Base-by-base conservation (phyloP, 306 rosid genomes). In the Argentina anserina region DNA sequence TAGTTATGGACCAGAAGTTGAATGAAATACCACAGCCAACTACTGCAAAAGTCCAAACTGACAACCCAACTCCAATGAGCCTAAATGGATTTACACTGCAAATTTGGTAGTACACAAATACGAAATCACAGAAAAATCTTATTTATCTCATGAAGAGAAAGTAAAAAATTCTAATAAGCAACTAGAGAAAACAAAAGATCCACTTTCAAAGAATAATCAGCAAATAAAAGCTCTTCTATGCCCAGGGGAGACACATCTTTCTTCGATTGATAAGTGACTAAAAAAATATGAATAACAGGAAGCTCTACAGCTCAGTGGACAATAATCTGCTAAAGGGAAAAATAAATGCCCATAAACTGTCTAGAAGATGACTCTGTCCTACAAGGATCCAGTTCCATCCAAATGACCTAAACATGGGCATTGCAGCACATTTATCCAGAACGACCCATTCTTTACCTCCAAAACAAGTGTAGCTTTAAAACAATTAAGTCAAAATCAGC, bases 71-170 rank as follows among this genome's bases (percentile, higher is more conserved):
- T 66, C 96, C 97, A 74, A 93, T 86, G 60, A 90, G 97, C 49
- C 93, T 84, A 83, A 93, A 90, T 20, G 96, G 97, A 83, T 87
- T 90, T 66, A 84, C 75, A 72, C 96, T 90, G 90, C 85, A 88
- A 81, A 76, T 62, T 72, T 37, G 23, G 56, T 17, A 72, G 28
- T 3, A 39, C 59, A 59, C 7, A 40, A 3, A 20, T 46, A 23
- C 83, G 79, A 41, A n/a, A 60, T 47, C 67, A 34, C 62, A 37
- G 52, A 17, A 11, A 66, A 50, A 65, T 29, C 15, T 43, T 12
- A 12, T 39, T 36, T 23, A n/a, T 13, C 1, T 28, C 28, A n/a
- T 28, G 39, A 59, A 7, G 21, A 59, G 11, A 28, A 59, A 31
- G 40, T 29, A 11, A 59, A 59, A 15, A 14, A 13, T 13, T 14